These are phyloP conservation scores for Porphyrellus sp. DNA, from an alignment of 1,284 basidiomycete genomes.

Conservation along the genomic window DNA sequence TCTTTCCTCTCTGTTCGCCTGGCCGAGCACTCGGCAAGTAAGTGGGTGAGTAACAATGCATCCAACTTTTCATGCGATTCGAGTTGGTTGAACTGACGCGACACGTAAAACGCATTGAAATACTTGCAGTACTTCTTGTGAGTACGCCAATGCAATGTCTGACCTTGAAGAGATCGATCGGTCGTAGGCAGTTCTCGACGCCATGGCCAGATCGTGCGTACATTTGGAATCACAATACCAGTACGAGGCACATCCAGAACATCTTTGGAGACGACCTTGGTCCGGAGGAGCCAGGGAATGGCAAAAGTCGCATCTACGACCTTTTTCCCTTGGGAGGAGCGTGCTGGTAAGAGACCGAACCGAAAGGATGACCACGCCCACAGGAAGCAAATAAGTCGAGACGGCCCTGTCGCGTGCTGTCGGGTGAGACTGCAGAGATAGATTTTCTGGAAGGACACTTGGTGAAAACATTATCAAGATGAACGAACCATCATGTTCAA, in stretches of 20 bases:
- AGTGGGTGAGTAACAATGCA: conserved; percentile 58
- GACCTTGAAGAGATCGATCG: conserved; percentile 46
- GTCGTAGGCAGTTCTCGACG: conserved; percentile 5
- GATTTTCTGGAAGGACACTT: conserved; percentile 10
- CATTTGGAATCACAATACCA: conserved; percentile 68
- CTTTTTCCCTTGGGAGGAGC: conserved; percentile 56
- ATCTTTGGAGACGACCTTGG: conserved; percentile 41
- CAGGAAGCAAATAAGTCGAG: conserved; percentile 36
- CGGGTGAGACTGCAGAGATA: conserved; percentile 43
- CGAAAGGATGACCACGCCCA: conserved; percentile 49
- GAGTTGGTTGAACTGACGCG: conserved; percentile 46
- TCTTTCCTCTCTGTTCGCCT: conserved; percentile 1
- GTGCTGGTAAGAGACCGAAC: conserved; percentile 44
- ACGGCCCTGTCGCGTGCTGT: conserved; percentile 51
- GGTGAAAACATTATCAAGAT: conserved; percentile 13
- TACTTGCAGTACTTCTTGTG: conserved; percentile 64
- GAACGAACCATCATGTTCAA: background rate
- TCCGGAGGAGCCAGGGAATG: conserved; percentile 33
- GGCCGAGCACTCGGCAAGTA: conserved; percentile 45
- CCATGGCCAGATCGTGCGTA: conserved; percentile 35
- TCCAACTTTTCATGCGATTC: conserved; percentile 55
- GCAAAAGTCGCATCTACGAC: conserved; percentile 63
- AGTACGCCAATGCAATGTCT: conserved; percentile 58
- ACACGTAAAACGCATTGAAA: conserved; percentile 45
- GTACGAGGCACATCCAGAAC: conserved; percentile 62